A percentile compares a stretch with the other conserved stretches of the same genome.
Conservation (phyloP, 352 stramenopile species). For the Pythium guiyangense region DNA sequence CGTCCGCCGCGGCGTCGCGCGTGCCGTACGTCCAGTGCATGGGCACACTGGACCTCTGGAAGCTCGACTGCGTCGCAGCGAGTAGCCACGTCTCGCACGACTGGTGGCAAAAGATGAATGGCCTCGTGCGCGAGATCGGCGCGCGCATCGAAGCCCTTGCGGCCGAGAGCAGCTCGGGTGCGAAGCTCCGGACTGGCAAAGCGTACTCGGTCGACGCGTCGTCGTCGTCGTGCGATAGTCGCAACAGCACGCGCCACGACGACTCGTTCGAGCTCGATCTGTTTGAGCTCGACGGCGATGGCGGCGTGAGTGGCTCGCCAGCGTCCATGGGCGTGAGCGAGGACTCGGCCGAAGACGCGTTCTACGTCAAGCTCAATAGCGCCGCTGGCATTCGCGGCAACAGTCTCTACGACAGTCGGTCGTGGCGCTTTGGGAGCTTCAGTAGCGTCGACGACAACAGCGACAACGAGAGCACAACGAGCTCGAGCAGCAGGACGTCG, state of each 20-base stretch:
- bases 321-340: constrained; percentile 24
- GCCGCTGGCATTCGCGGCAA: not conserved
- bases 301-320: constrained; percentile 22
- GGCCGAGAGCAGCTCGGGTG: constrained; percentile 31
- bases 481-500: constrained; percentile 23
- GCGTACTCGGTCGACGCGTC: constrained; percentile 49
- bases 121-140: constrained; percentile 34
- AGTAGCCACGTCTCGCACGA: constrained; percentile 63
- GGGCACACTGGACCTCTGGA: constrained; percentile 71
- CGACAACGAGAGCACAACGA: constrained; percentile 48
- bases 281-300: constrained; percentile 52
- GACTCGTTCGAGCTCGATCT: constrained; percentile 56
- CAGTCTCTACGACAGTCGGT: constrained; percentile 19
- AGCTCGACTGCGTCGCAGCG: constrained; percentile 36
- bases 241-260: constrained; percentile 46
- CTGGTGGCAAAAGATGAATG: constrained; percentile 37
- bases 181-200: constrained; percentile 35
- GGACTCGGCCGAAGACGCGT: constrained; percentile 28
- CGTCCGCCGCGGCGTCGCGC: not conserved
- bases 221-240: constrained; percentile 47
- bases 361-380: constrained; percentile 30
- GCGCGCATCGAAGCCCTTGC: constrained; percentile 45
- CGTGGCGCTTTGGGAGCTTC: constrained; percentile 25
- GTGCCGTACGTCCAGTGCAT: constrained; percentile 32
- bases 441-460: constrained; percentile 20